Evolutionary conservation across 2,329 filamentous ascomycete species (phyloP), one percentile per base, ranked within the genome.

Genomic region (Elsinoe perseae): DNA sequence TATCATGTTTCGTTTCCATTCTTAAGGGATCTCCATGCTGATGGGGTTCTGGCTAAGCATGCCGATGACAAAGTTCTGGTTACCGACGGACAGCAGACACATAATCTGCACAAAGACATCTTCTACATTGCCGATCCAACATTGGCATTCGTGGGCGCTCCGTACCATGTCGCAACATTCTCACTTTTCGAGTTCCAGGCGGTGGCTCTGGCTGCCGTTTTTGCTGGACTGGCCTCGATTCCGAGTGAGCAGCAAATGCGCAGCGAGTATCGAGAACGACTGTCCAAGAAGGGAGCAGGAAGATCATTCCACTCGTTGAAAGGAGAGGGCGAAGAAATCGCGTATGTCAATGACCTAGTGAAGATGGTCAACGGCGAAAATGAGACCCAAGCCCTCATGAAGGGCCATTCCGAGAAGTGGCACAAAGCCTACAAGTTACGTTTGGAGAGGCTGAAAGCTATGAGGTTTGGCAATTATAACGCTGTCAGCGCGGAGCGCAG

Each of bases 181-280:
- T 82, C 81, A 0, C 71, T 87, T 0, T 87, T 86, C 59, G 84
- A 87, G 58, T 86, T 85, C 61, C 85, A 88, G 64, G 83, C 82
- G 0, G 79, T 84, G 60, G 77, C 76, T 0, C 71, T 85, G 0
- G 79, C 83, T 0, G 75, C 80, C 2, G 77, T 84, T 0, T 73
- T 83, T 3, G 72, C 79, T 0, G 81, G 80, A 0, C 70, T 73
- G 28, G 75, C 75, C 0, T 59, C 62, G 1, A 64, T 85, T 18
- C 82, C 83, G 0, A 59, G 65, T 0, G 52, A 66, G 28, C 68
- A 70, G 1, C 67, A 61, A 0, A 81, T 77, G 73, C 63, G 73
- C 34, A 48, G 43, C 0, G 74, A 77, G 56, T 77, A 76, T 56
- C 36, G 61, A 1, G 61, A 65, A 14, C 64, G 66, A 7, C 60